Evolutionary conservation across 2,329 filamentous ascomycete species (phyloP), one percentile per base, ranked within the genome.

Genomic region (Fusarium neocosmosporiellum): DNA sequence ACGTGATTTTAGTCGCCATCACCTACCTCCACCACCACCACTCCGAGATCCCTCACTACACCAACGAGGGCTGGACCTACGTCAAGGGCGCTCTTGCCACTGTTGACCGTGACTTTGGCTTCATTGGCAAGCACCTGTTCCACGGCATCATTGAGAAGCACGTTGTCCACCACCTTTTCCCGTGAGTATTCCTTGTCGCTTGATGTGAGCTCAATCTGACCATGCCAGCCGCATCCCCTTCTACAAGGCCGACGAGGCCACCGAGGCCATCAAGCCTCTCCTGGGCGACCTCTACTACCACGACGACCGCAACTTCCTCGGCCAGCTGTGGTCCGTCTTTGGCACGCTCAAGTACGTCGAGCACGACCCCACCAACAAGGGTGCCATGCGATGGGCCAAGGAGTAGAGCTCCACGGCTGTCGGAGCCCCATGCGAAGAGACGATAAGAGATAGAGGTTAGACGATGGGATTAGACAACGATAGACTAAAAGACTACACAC

Each of bases 221-320:
- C 11, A 10, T 34, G 8, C 5, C 60, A 79, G 78, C 43, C 77
- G 76, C 59, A 81, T 81, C 48, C 80, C 80, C 46, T 80, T 80
- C 68, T 81, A 90, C 82, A 83, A 89, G 75, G 87, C 88, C 29
- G 85, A 86, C 66, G 84, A 87, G 77, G 88, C 88, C 24, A 88
- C 86, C 14, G 80, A 84, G 66, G 86, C 87, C 78, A 96, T 98
- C 88, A 94, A 95, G 89, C 90, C 90, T 69, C 88, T 98, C 81
- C 97, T 98, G 93, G 96, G 96, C 80, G 86, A 88, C 77, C 95
- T 98, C 88, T 98, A 98, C 87, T 93, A 94, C 77, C 58, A 59
- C 37, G 77, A 78, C 54, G 70, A 75, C 48, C 77, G 77, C 59
- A 78, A 22, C 77, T 78, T 78, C 72, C 37, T 78, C 11, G 77